phyloP scores from a whole-genome alignment of 176 grass and related monocot genomes.

The Cocos nucifera region DNA sequence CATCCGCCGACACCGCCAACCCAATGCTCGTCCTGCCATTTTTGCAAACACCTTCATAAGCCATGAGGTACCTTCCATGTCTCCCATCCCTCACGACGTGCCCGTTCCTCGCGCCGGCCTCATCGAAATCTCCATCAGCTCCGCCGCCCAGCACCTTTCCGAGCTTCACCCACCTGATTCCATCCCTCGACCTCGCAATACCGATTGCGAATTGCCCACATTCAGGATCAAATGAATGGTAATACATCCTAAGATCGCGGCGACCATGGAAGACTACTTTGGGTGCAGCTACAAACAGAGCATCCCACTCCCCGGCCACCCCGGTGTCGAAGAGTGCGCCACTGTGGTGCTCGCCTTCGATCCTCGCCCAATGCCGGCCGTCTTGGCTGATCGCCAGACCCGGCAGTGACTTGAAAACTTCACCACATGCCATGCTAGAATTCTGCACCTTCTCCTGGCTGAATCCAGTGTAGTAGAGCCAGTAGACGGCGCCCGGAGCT shows the following conservation, averaged over 20 bases:
- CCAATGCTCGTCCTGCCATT: conserved; percentile 46
- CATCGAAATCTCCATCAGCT: conserved; percentile 44
- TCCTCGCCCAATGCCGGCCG: conserved; percentile 77
- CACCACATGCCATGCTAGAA: no score
- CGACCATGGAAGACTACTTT: conserved; percentile 64
- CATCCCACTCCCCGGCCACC: conserved; percentile 43
- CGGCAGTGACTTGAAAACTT: neutral
- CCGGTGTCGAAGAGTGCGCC: conserved; percentile 48
- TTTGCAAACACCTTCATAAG: conserved; percentile 50
- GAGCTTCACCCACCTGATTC: conserved; percentile 53
- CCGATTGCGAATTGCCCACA: conserved; percentile 34
- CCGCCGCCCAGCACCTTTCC: conserved; percentile 53
- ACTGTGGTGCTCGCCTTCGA: conserved; percentile 77
- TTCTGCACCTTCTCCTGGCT: conserved; percentile 33
- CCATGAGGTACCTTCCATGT: conserved; percentile 48
- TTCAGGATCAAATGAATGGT: conserved; percentile 63
- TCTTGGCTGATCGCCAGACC: conserved; percentile 88
- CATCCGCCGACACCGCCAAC: conserved; percentile 50
- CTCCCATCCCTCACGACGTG: conserved; percentile 57
- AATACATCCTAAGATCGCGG: conserved; percentile 89
- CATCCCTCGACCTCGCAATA: conserved; percentile 69
- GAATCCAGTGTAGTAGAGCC: conserved; percentile 86
- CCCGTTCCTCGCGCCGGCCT: conserved; percentile 52
- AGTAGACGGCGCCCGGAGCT: conserved; percentile 53
- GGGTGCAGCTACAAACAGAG: conserved; percentile 37